Evolutionary conservation across 2,329 filamentous ascomycete genomes (phyloP), one percentile per base, ranked within the genome.

Genomic region (Lasiodiplodia citricola): DNA sequence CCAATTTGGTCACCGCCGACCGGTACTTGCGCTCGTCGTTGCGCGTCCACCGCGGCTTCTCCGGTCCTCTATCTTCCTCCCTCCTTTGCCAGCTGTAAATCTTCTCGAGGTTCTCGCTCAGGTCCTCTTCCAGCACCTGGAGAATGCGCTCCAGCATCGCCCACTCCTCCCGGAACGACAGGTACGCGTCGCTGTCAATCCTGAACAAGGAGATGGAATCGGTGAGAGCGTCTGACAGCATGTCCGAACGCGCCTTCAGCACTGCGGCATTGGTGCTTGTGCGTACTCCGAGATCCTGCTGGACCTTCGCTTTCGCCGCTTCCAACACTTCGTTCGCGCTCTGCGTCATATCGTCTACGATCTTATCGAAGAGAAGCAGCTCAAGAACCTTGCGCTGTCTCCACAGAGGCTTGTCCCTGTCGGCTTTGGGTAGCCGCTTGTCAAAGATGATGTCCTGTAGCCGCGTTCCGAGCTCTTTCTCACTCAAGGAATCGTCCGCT

Each of bases 1-100:
- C 35, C 25, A 72, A 60, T 18, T 70, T 71, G 13, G 67, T 70
- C 38, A 75, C 74, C 8, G 70, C 38, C 41, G 72, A 69, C 7
- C 70, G 70, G 25, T 79, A 78, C 64, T 76, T 78, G 23, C 73
- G 69, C 67, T 80, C 76, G 50, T 79, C 76, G 11, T 72, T 75
- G 0, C 71, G 71, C 1, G 78, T 79, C 78, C 78, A 79, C 2
- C 78, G 74, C 1, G 77, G 77, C 23, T 68, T 67, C 62, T 76
- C 74, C 55, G 64, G 57, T 2, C 74, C 74, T 2, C 75, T 74
- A 0, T 74, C 73, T 14, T 71, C 70, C 23, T 77, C 77, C 1
- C 77, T 72, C 0, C 65, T 47, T 2, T 69, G 71, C 76, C 75
- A 79, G 37, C 72, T 72, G 5, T 72, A 65, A 14, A 78, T 72